Evolutionary conservation across 2,329 filamentous ascomycete species (phyloP).

Genomic region (Neoscytalidium dimidiatum): DNA sequence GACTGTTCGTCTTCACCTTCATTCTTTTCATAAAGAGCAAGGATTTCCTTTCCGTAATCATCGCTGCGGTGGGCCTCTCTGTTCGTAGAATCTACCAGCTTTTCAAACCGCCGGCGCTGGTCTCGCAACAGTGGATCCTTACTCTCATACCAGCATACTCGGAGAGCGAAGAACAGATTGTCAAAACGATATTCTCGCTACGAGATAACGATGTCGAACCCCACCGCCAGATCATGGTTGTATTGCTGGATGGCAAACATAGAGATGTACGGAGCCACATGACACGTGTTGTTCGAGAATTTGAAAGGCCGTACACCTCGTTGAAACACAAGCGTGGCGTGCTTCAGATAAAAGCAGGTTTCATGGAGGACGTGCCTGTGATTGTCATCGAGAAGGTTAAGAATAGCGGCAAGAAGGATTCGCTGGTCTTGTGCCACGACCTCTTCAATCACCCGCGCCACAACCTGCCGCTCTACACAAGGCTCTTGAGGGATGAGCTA

Average conservation of each 20-base stretch:
- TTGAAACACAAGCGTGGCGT: constrained; percentile 25
- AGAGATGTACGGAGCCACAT: constrained; percentile 25
- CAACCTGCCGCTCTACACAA: constrained; percentile 23
- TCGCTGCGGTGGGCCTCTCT: constrained; percentile 19
- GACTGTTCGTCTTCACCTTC: constrained; percentile 22
- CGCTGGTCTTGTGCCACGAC: constrained; percentile 27
- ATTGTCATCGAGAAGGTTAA: constrained; percentile 27
- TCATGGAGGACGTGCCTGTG: constrained; percentile 28
- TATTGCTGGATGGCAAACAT: constrained; percentile 26
- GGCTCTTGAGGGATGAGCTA: constrained; percentile 23
- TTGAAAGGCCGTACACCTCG: constrained; percentile 25
- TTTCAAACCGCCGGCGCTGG: constrained; percentile 20
- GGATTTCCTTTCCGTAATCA: constrained; percentile 25
- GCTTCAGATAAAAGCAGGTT: constrained; percentile 26
- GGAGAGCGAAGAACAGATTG: constrained; percentile 28
- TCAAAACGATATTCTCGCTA: constrained; percentile 26
- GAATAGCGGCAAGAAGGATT: constrained; percentile 28
- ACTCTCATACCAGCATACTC: constrained; percentile 28
- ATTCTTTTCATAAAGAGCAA: constrained; percentile 29
- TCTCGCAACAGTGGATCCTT: constrained; percentile 26
- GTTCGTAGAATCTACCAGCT: constrained; percentile 18
- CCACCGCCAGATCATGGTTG: constrained; percentile 27
- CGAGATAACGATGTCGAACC: constrained; percentile 26
- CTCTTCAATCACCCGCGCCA: constrained; percentile 26
- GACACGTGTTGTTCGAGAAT: constrained; percentile 23